A percentile compares a stretch with the other conserved stretches of the same genome.
Conservation (phyloP, 306 rosid species). For the Malus fusca region DNA sequence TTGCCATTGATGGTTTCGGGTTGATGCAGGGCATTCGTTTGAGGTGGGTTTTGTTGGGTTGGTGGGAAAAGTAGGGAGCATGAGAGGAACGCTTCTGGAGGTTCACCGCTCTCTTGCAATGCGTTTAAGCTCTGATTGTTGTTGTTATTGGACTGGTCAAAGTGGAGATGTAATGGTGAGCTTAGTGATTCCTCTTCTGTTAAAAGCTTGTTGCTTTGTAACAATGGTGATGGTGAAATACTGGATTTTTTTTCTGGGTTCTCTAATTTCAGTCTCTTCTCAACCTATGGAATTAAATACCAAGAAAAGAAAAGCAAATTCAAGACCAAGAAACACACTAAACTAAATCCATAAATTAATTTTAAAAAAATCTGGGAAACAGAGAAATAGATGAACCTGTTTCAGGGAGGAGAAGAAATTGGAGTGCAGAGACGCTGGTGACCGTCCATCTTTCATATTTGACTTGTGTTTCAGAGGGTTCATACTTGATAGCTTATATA, state of each 20-base stretch:
- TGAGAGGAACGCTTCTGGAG: constrained; percentile 60
- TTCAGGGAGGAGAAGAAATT: constrained; percentile 73
- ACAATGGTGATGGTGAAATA: background rate
- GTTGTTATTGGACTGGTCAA: constrained; percentile 22
- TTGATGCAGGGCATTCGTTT: background rate
- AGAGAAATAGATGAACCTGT: constrained; percentile 35
- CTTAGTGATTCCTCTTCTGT: constrained; percentile 31
- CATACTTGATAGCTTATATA: too few species aligned
- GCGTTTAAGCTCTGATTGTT: background rate
- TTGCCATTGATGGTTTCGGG: constrained; percentile 6
- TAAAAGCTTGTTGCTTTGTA: constrained; percentile 10
- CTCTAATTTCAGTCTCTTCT: constrained; percentile 70
- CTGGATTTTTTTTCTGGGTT: constrained; percentile 7
- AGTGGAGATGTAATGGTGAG: constrained; percentile 50
- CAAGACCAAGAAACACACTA: background rate
- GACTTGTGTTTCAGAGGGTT: background rate
- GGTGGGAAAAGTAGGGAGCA: constrained; percentile 37
- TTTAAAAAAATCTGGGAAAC: background rate
- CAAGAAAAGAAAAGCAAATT: background rate
- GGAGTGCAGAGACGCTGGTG: constrained; percentile 40
- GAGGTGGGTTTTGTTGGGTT: constrained; percentile 27
- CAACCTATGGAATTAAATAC: constrained; percentile 38
- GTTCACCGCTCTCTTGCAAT: constrained; percentile 40
- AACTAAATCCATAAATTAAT: background rate
- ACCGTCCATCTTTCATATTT: constrained; percentile 14